Percentiles rank a stretch among this genome's conserved stretches.
Evolutionary conservation across 1,284 basidiomycete genomes (phyloP).

Genomic region (Trametes versicolor): DNA sequence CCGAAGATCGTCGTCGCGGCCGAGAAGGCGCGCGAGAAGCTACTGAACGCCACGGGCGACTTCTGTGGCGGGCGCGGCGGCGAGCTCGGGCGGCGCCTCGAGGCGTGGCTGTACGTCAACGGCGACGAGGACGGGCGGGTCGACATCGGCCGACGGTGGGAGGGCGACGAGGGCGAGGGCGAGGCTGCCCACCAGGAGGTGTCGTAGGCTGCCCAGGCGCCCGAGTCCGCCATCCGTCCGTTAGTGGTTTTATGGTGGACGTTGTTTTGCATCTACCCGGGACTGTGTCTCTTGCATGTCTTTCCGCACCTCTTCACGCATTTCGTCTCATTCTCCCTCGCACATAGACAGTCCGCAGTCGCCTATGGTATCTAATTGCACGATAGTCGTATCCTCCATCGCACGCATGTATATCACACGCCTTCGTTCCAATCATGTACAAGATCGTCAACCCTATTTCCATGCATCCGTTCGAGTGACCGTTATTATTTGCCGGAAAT

Average conservation of each 20-base stretch:
- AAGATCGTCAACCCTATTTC: not conserved
- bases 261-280: constrained; percentile 18
- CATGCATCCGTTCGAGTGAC: not conserved
- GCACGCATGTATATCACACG: constrained; percentile 25
- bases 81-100: constrained; percentile 74
- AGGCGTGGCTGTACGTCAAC: constrained; percentile 67
- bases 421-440: constrained; percentile 16
- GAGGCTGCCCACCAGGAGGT: not conserved
- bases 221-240: too few relatives aligned
- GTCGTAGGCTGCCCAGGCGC: not conserved
- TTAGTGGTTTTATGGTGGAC: not conserved
- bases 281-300: constrained; percentile 20
- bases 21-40: constrained; percentile 69
- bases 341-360: constrained; percentile 15
- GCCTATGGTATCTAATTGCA: constrained; percentile 30
- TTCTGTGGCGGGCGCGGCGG: constrained; percentile 80
- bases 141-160: constrained; percentile 42
- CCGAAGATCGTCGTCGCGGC: constrained; percentile 52
- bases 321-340: constrained; percentile 1
- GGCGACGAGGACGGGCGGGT: constrained; percentile 47
- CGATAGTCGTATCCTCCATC: constrained; percentile 13
- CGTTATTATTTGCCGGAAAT: not conserved
- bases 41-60: constrained; percentile 74
- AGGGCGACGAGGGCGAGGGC: constrained; percentile 37
- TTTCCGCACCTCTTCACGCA: constrained; percentile 4